phyloP scores from a whole-genome alignment of 1,284 basidiomycete genomes.

The Heterobasidion irregulare region DNA sequence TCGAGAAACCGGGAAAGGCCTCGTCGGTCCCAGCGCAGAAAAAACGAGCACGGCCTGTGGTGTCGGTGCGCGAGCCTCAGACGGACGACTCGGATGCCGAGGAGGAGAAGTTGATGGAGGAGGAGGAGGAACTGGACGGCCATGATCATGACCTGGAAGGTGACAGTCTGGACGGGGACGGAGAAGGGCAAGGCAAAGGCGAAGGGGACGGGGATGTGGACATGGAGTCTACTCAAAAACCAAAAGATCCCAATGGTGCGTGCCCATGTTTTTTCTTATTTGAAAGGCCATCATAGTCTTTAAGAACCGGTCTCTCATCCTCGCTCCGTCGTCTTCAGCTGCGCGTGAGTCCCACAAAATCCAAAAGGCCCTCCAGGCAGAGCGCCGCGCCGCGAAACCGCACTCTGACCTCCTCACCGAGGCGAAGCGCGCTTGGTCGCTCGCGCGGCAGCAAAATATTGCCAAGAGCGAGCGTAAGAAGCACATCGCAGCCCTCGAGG shows the following conservation, averaged over 20 bases:
- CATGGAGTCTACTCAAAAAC: not conserved
- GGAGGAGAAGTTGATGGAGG: not conserved
- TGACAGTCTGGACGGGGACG: not conserved
- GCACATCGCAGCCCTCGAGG: conserved; percentile 66
- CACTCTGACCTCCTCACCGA: conserved; percentile 66
- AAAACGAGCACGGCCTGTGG: not conserved
- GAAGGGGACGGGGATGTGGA: not conserved
- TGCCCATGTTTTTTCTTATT: not conserved
- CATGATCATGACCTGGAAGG: not conserved
- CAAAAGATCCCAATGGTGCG: not conserved
- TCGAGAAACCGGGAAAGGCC: not conserved
- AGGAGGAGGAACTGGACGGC: not conserved
- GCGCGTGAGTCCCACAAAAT: conserved; percentile 58
- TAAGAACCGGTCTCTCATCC: not conserved
- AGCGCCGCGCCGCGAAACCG: conserved; percentile 69
- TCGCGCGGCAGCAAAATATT: conserved; percentile 68
- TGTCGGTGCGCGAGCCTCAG: not conserved
- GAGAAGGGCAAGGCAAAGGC: not conserved
- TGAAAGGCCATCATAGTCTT: too few relatives aligned
- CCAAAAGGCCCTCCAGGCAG: conserved; percentile 53
- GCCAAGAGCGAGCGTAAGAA: conserved; percentile 65
- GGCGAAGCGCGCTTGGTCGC: conserved; percentile 79
- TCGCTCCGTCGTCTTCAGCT: conserved; percentile 24
- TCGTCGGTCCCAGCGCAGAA: not conserved
- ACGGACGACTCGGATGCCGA: not conserved